Base-by-base conservation (phyloP, 108 stramenopile genomes). In the Nitzschia inconspicua region DNA sequence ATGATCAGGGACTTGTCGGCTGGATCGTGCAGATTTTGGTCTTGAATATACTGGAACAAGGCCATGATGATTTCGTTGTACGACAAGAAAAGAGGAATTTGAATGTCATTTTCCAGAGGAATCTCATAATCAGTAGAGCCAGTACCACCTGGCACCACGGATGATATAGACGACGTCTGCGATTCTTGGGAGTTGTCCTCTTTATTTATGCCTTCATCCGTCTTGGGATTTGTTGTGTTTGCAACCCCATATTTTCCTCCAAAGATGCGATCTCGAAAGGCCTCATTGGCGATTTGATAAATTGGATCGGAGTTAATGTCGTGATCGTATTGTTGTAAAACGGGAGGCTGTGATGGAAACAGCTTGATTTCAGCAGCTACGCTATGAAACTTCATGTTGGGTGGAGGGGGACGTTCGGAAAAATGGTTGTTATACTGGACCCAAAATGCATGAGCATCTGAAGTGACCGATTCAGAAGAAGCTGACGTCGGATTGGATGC, bases 51-150 rank as follows among this genome's bases (percentile, higher is more conserved):
- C 13, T 56, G 72, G 54, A 75, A 86, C 2, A 93, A 46, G 2
- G 77, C 70, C 30, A 49, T 56, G 28, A 80, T 44, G 19, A 82
- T 74, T 62, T 93, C 85, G n/a, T 82, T 69, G 83, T 85, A 76
- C 16, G 84, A 84, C 23, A 93, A 34, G 8, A 73, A 63, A 7
- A 69, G 35, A 19, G 91, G 91, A 25, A 86, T 61, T 14, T 66
- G 40, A 41, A 82, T 59, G 24, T 88, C 84, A 65, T 87, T 87
- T 22, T 84, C 79, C 16, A 65, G 3, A 18, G 65, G 39, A 57
- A 74, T 64, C n/a, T 43, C 20, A 16, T 63, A 47, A 16, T 63
- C 61, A 7, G 29, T 29, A 0, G 10, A 19, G 13, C 30, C 19
- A 23, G 19, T 39, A 13, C n/a, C 6, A 19, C 20, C 18, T n/a